Percentiles rank a stretch among this genome's conserved stretches.
Evolutionary conservation across 441 rosid genomes (phyloP).

Genomic region (Pelargonium exstipulatum): DNA sequence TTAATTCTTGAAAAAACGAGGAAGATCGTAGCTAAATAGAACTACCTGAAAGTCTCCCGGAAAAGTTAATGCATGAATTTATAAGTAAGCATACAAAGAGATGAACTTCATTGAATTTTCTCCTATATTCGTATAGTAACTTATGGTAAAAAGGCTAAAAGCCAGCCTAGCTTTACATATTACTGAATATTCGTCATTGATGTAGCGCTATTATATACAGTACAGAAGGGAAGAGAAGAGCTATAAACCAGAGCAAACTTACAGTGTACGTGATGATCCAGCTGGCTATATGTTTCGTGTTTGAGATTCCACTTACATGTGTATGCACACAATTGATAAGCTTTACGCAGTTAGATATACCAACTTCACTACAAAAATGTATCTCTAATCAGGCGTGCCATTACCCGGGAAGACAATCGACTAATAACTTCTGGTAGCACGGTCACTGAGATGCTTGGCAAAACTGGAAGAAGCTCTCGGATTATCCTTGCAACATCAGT

Average conservation of each 20-base stretch:
- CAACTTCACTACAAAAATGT: conserved; percentile 36
- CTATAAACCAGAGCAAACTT: not conserved
- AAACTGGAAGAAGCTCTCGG: conserved; percentile 66
- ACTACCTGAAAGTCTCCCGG: too few relatives aligned
- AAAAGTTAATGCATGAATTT: too few relatives aligned
- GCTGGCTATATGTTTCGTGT: not conserved
- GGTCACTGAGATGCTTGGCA: conserved; percentile 74
- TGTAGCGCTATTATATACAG: too few relatives aligned
- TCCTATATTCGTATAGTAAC: too few relatives aligned
- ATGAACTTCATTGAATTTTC: too few relatives aligned
- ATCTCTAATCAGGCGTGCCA: conserved; percentile 79
- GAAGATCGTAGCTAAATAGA: too few relatives aligned
- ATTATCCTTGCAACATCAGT: conserved; percentile 48
- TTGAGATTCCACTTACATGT: not conserved
- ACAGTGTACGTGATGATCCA: not conserved
- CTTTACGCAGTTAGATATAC: not conserved
- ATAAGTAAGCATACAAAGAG: too few relatives aligned
- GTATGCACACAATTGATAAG: conserved; percentile 22
- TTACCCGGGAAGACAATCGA: conserved; percentile 69
- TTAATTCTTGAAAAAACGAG: too few relatives aligned
- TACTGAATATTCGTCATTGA: too few relatives aligned
- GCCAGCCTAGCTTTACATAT: too few relatives aligned
- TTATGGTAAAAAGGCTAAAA: too few relatives aligned
- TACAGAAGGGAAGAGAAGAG: too few relatives aligned
- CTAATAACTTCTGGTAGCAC: conserved; percentile 72